Conservation (phyloP, 2,329 filamentous ascomycete species). For the Torrubiellomyces zombiae region DNA sequence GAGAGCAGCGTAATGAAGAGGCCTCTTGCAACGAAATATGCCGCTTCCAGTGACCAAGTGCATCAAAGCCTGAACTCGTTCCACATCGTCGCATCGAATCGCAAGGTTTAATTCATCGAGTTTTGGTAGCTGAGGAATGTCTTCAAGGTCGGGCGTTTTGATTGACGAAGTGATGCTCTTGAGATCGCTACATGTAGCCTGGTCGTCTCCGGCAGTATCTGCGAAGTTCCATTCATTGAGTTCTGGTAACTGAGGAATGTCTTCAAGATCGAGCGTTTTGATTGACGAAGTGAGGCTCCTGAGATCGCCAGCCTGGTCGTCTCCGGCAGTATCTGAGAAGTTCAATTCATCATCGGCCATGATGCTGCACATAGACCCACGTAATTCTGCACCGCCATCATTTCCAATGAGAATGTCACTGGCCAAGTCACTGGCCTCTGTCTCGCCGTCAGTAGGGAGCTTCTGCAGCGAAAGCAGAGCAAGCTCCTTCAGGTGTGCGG, state of each 20-base stretch:
- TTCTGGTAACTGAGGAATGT: slow-evolving; percentile 6
- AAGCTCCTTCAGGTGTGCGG: slow-evolving; percentile 14
- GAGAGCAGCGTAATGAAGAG: no score
- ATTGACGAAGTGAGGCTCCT: slow-evolving; percentile 3
- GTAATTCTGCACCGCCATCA: no score
- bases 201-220: no score
- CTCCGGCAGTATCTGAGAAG: slow-evolving; percentile 8
- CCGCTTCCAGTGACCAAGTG: slow-evolving; percentile 5
- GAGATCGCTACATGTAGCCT: slow-evolving; percentile 7
- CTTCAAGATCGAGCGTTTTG: slow-evolving; percentile 6
- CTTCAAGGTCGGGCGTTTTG: slow-evolving; percentile 6
- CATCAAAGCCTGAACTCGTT: slow-evolving; percentile 8
- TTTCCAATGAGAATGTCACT: no score
- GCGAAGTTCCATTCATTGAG: no score
- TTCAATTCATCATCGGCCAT: slow-evolving; percentile 11
- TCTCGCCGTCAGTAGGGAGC: slow-evolving; percentile 9
- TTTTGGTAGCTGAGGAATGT: slow-evolving; percentile 6
- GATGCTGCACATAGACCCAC: slow-evolving; percentile 15
- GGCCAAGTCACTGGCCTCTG: slow-evolving; percentile 9
- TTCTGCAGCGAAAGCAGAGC: slow-evolving; percentile 15
- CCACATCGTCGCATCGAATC: slow-evolving; percentile 6
- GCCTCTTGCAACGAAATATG: no score
- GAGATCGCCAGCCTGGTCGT: slow-evolving; percentile 3
- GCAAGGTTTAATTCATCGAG: no score
- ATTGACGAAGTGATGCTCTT: slow-evolving; percentile 3